Evolutionary conservation across 257 asterid genomes (phyloP), one percentile per base, ranked within the genome.

Genomic region (Rauvolfia tetraphylla): DNA sequence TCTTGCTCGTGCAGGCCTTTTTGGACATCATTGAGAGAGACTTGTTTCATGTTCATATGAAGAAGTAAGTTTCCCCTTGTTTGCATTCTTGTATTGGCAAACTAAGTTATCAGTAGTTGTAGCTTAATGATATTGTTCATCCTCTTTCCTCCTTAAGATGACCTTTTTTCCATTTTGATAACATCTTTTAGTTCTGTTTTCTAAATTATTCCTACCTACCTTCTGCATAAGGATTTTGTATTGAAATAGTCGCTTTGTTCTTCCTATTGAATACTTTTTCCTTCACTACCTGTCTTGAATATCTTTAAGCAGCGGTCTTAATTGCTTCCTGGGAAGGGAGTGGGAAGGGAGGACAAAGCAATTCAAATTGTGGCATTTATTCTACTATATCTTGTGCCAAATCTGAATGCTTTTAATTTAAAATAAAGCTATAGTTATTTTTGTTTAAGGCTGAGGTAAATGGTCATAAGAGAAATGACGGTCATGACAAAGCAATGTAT

Each of bases 1-100:
- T 29, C 44, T 53, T 57, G 61, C 70, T 75, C 66, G 10, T 86
- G 92, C 96, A 95, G 99, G 98, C 98, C 71, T 76, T 95, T 58
- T 81, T 95, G 87, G 98, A 95, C 87, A 86, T 93, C 70, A 95
- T 95, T 71, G 98, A 95, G 75, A 89, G 84, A 84, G 99, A 95
- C 80, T 84, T 95, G 82, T 95, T 95, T 85, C 98, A 88, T 39
- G 75, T 86, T 72, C 96, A 91, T 68, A 93, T 93, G 98, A 90
- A 83, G 83, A 93, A 78, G 99, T 95, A 79, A 89, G 99, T 86
- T 48, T 77, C 72, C 54, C 77, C 76, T 57, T 41, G 23, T 68
- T 33, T 76, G 22, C 74, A 58, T 1, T 58, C 65, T 31, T 46
- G 13, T 41, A 33, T 39, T 61, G n/a, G 14, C 63, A 34, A 38